phyloP scores from a whole-genome alignment of 495 filamentous ascomycete genomes.

The Aspergillus mulundensis region DNA sequence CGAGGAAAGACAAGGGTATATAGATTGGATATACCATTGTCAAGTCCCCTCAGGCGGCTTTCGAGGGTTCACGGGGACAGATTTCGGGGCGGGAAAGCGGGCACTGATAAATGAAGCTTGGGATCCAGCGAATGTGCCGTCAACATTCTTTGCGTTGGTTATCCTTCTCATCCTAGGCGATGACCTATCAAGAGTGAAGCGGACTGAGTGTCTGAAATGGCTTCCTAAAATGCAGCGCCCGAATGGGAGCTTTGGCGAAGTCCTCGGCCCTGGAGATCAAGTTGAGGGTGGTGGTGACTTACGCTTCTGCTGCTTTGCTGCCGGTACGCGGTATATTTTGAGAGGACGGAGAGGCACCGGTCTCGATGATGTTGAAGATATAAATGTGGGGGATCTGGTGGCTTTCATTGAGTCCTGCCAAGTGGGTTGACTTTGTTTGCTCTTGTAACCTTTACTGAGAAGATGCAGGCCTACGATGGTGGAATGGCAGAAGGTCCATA shows the following conservation, averaged over 20 bases:
- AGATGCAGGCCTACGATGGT: constrained; percentile 74
- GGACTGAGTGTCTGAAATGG: constrained; percentile 65
- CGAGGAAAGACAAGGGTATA: constrained; percentile 56
- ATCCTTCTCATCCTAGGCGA: constrained; percentile 72
- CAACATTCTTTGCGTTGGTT: constrained; percentile 82
- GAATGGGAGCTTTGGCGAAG: constrained; percentile 91
- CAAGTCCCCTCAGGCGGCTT: constrained; percentile 76
- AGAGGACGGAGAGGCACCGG: constrained; percentile 52
- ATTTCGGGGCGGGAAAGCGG: constrained; percentile 46
- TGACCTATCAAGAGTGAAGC: constrained; percentile 62
- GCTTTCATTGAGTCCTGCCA: constrained; percentile 66
- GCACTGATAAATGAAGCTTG: constrained; percentile 50
- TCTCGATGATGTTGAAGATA: constrained; percentile 60
- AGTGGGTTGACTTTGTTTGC: too few relatives aligned
- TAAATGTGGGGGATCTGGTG: constrained; percentile 66
- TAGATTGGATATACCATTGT: constrained; percentile 70
- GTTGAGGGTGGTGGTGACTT: constrained; percentile 79
- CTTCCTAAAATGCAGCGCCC: constrained; percentile 70
- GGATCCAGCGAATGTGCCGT: constrained; percentile 79
- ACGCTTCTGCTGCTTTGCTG: constrained; percentile 79
- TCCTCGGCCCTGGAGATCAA: constrained; percentile 53
- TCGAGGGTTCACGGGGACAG: constrained; percentile 68
- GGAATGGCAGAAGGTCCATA: constrained; percentile 77
- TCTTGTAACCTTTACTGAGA: constrained; percentile 19
- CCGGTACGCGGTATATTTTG: constrained; percentile 78